Conservation (phyloP, 768 basidiomycete species). For the Leccinellum luteum region DNA sequence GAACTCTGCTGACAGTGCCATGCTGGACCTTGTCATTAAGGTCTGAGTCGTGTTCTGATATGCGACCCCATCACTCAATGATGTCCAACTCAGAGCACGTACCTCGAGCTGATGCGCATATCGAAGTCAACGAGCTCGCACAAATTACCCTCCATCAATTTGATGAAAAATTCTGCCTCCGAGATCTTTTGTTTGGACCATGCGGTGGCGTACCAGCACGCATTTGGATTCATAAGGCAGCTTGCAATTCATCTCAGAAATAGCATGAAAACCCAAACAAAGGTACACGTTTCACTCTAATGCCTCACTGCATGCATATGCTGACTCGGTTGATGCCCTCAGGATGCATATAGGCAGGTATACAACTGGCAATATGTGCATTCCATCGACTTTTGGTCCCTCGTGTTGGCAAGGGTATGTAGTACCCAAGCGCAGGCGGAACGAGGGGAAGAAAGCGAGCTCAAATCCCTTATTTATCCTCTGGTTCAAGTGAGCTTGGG, state of each 20-base stretch:
- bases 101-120: slow-evolving; percentile 79
- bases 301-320: slow-evolving; percentile 2
- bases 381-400: slow-evolving; percentile 93
- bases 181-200: slow-evolving; percentile 85
- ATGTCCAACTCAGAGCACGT: slow-evolving; percentile 61
- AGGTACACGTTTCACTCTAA: slow-evolving; percentile 43
- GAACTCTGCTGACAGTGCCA: slow-evolving; percentile 70
- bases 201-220: slow-evolving; percentile 81
- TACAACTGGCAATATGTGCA: slow-evolving; percentile 99
- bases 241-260: slow-evolving; percentile 90
- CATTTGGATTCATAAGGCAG: slow-evolving; percentile 93
- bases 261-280: slow-evolving; percentile 85
- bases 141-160: slow-evolving; percentile 85
- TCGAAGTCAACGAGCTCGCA: slow-evolving; percentile 84
- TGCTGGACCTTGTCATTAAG: slow-evolving; percentile 85
- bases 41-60: slow-evolving; percentile 35
- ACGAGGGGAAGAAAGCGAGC: slow-evolving; percentile 64
- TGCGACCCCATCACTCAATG: neutral
- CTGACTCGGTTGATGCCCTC: slow-evolving; percentile 7
- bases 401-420: slow-evolving; percentile 83
- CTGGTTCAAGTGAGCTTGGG: slow-evolving; percentile 93
- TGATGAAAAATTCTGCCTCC: slow-evolving; percentile 98
- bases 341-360: slow-evolving; percentile 92
- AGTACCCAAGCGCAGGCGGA: slow-evolving; percentile 53
- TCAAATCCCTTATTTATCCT: slow-evolving; percentile 90